phyloP scores from a whole-genome alignment of 2,329 filamentous ascomycete genomes.

The Zarea fungicola region DNA sequence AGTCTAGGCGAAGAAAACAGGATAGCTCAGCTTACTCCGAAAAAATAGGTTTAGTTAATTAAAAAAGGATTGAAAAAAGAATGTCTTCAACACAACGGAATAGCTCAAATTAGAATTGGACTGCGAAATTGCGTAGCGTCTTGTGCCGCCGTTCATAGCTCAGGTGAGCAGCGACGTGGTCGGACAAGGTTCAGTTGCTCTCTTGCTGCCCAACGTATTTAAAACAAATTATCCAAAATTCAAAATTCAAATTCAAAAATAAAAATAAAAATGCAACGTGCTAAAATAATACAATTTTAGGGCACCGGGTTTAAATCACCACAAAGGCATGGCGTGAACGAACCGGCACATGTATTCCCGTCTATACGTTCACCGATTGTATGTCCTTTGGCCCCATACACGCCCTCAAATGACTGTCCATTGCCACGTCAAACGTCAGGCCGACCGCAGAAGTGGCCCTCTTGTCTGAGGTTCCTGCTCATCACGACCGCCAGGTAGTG shows the following conservation, averaged over 20 bases:
- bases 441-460: too few relatives aligned
- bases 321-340: neutral
- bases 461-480: neutral
- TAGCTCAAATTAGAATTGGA: neutral
- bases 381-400: neutral
- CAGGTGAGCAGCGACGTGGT: slow-evolving; percentile 6
- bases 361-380: neutral
- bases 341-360: neutral
- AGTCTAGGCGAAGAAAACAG: too few relatives aligned
- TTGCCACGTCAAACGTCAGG: slow-evolving; percentile 10
- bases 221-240: too few relatives aligned
- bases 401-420: neutral
- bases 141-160: neutral
- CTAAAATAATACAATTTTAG: too few relatives aligned
- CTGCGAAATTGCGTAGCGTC: neutral
- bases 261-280: too few relatives aligned
- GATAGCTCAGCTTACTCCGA: too few relatives aligned
- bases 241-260: too few relatives aligned
- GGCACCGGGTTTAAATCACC: too few relatives aligned
- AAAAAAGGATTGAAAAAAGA: neutral
- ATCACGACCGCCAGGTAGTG: slow-evolving; percentile 1
- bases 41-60: neutral
- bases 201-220: slow-evolving; percentile 8
- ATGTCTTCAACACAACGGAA: too few relatives aligned
- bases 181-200: neutral